Conservation (phyloP, 169 alveolate species). For the Perkinsus olseni region DNA sequence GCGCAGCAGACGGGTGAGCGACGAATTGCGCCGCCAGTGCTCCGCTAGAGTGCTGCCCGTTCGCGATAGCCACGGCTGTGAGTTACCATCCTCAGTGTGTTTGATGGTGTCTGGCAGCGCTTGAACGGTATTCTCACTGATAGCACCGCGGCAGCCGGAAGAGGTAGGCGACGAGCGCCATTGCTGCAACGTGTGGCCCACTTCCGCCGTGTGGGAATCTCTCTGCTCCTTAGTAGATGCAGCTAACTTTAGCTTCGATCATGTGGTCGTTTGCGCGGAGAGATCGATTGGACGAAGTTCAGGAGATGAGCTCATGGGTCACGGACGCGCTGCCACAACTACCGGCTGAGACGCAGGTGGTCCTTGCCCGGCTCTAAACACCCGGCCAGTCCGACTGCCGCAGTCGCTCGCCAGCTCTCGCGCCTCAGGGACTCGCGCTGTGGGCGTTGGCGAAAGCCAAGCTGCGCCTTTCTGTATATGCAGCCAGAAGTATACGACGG, state of each 20-base stretch:
- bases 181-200: too few relatives aligned
- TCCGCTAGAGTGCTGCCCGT: too few relatives aligned
- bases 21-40: too few relatives aligned
- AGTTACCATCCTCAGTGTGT: background rate
- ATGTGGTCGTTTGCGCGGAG: background rate
- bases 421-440: background rate
- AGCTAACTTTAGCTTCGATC: background rate
- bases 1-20: background rate
- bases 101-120: background rate
- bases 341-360: background rate
- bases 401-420: too few relatives aligned
- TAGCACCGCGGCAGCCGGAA: background rate
- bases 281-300: background rate
- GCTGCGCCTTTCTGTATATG: background rate
- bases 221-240: background rate
- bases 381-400: background rate
- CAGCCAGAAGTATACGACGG: background rate
- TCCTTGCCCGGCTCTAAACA: background rate
- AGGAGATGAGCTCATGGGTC: background rate
- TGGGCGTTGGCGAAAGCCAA: background rate
- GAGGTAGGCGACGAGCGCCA: background rate
- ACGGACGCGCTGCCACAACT: background rate
- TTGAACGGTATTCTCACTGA: background rate
- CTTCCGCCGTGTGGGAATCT: too few relatives aligned
- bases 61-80: background rate